Percentiles rank a stretch among this genome's conserved stretches.
These are phyloP conservation scores for Umbelopsis vinacea DNA, from an alignment of 192 early-diverging fungal genomes.

Conservation along the genomic window DNA sequence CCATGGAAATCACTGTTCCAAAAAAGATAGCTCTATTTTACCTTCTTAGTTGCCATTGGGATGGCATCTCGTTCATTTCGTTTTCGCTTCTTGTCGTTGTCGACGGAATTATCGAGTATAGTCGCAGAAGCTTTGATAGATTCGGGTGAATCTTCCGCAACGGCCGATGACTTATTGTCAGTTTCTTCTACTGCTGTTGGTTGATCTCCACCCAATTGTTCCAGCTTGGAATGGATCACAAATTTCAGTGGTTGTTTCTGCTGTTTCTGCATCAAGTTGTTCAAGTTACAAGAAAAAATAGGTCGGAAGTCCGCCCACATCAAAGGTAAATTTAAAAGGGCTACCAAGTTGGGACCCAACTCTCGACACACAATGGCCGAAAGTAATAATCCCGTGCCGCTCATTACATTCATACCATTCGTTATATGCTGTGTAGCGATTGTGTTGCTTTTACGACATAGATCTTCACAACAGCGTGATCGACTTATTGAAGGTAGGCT, in stretches of 20 bases:
- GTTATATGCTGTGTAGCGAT: slow-evolving; percentile 23
- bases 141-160: background rate
- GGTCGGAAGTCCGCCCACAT: background rate
- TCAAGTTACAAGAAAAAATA: background rate
- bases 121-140: background rate
- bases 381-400: slow-evolving; percentile 9
- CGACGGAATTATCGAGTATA: background rate
- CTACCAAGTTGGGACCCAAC: background rate
- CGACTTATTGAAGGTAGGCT: slow-evolving; percentile 6
- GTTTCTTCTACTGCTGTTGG: background rate
- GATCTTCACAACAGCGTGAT: background rate
- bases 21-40: background rate
- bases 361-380: background rate
- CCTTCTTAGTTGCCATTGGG: slow-evolving; percentile 16
- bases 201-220: background rate
- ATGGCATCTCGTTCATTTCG: background rate
- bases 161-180: background rate
- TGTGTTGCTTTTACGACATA: background rate
- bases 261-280: slow-evolving; percentile 15
- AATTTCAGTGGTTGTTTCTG: slow-evolving; percentile 16
- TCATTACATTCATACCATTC: slow-evolving; percentile 27
- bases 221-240: background rate
- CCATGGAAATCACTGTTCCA: background rate
- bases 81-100: slow-evolving; percentile 18
- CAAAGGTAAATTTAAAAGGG: background rate